These are phyloP conservation scores for Suhomyces chickasaworum DNA, from an alignment of 1,139 yeast genomes.

Conservation along the genomic window DNA sequence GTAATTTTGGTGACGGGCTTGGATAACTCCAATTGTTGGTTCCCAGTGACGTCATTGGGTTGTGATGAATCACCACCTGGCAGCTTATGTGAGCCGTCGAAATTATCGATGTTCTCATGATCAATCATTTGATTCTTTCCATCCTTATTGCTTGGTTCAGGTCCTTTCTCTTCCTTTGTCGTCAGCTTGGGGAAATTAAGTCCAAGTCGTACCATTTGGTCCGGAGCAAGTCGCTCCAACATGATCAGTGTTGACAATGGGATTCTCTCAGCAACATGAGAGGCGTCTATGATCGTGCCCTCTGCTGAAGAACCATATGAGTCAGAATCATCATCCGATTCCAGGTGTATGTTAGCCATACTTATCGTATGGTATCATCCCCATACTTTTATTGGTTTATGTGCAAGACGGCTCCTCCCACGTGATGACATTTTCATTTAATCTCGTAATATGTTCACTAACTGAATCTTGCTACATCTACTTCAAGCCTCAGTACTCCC, in stretches of 20 bases:
- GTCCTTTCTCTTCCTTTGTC: not conserved
- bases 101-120: too few relatives aligned
- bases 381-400: not conserved
- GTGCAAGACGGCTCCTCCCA: constrained; percentile 1
- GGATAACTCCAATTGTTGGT: not conserved
- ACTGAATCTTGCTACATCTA: not conserved
- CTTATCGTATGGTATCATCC: not conserved
- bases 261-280: constrained; percentile 18
- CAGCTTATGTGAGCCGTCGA: not conserved
- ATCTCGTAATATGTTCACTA: not conserved
- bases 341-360: constrained; percentile 7
- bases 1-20: constrained; percentile 31
- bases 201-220: constrained; percentile 17
- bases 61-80: not conserved
- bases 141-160: not conserved
- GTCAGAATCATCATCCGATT: constrained; percentile 11
- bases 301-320: constrained; percentile 5
- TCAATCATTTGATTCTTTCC: not conserved
- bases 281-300: constrained; percentile 9
- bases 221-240: constrained; percentile 22
- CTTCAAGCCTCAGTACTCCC: not conserved
- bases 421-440: not conserved
- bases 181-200: constrained; percentile 12
- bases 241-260: constrained; percentile 31
- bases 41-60: not conserved